Base-by-base conservation (phyloP, 371 early-diverging fungal species). In the Cokeromyces recurvatus region DNA sequence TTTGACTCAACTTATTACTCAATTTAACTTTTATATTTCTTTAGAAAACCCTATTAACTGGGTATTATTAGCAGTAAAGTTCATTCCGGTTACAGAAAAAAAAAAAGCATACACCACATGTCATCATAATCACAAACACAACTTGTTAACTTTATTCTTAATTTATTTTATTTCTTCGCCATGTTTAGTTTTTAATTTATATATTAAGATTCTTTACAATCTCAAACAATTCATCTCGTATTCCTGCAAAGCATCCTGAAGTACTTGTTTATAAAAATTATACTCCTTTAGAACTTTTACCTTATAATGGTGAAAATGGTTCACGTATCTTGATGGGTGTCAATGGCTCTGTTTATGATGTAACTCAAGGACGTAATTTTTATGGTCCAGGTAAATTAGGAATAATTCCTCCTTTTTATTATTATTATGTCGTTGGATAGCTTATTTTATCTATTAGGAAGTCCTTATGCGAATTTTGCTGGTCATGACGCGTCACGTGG, bases 401-500 rank as follows among this genome's bases (percentile, higher is more conserved):
- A 17, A 40, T 11, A 15, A 10, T 7, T 5, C 11, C 11, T 27
- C 5, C 29, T 27, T 27, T 7, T 11, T 27, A 27, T 27, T 7
- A 27, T 7, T 7, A 11, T 7, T 27, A 11, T 11, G 29, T n/a
- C n/a, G n/a, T n/a, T n/a, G n/a, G n/a, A n/a, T n/a, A n/a, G n/a
- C n/a, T n/a, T n/a, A n/a, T n/a, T n/a, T n/a, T n/a, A n/a, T n/a
- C 7, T 34, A 40, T 9, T 37, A 91, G 91, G 78, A 15, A 86
- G 91, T 0, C 85, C 90, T 14, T 96, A 96, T 64, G 91, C 85
- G 17, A 90, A 92, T 63, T 96, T 96, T 83, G 92, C 86, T 17
- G 88, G 90, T 5, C 77, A 84, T 14, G 90, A 90, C 62, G 89
- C 90, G 1, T 87, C 87, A 5, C 79, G 95, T 34, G 87, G 94